These are phyloP conservation scores for Aureobasidium sp. DNA, from an alignment of 2,329 filamentous ascomycete genomes.

Conservation along the genomic window DNA sequence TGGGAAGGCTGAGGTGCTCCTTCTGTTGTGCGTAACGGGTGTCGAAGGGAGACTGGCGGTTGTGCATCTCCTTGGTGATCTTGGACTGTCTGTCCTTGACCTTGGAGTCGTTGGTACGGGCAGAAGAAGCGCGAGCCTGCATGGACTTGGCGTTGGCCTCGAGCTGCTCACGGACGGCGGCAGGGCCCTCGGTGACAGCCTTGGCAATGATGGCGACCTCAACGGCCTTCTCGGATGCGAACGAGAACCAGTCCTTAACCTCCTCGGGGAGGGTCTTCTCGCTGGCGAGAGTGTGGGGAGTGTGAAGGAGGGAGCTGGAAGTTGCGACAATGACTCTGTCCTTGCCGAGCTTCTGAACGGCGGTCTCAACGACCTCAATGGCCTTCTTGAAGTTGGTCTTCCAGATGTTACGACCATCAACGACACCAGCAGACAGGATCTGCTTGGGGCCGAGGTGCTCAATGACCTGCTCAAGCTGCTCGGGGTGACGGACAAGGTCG, in stretches of 20 bases:
- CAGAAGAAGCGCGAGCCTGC: slow-evolving; percentile 82
- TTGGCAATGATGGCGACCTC: slow-evolving; percentile 93
- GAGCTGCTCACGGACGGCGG: slow-evolving; percentile 75
- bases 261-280: slow-evolving; percentile 98
- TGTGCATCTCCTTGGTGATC: slow-evolving; percentile 76
- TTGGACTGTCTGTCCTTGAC: slow-evolving; percentile 95
- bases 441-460: slow-evolving; percentile 80
- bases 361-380: slow-evolving; percentile 82
- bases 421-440: slow-evolving; percentile 87
- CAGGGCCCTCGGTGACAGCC: slow-evolving; percentile 88
- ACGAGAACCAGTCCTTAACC: slow-evolving; percentile 97
- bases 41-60: slow-evolving; percentile 86
- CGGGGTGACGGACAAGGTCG: slow-evolving; percentile 95
- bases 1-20: slow-evolving; percentile 83
- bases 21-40: slow-evolving; percentile 80
- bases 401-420: slow-evolving; percentile 99
- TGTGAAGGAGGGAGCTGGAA: slow-evolving; percentile 96
- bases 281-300: slow-evolving; percentile 91
- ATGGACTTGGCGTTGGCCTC: slow-evolving; percentile 96
- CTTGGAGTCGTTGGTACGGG: slow-evolving; percentile 90
- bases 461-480: slow-evolving; percentile 85
- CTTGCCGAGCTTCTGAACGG: slow-evolving; percentile 92
- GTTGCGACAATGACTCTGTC: slow-evolving; percentile 95
- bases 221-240: slow-evolving; percentile 86
- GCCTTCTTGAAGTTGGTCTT: slow-evolving; percentile 98